Base-by-base conservation (phyloP, 2,329 filamentous ascomycete species). In the Apiospora sp. region DNA sequence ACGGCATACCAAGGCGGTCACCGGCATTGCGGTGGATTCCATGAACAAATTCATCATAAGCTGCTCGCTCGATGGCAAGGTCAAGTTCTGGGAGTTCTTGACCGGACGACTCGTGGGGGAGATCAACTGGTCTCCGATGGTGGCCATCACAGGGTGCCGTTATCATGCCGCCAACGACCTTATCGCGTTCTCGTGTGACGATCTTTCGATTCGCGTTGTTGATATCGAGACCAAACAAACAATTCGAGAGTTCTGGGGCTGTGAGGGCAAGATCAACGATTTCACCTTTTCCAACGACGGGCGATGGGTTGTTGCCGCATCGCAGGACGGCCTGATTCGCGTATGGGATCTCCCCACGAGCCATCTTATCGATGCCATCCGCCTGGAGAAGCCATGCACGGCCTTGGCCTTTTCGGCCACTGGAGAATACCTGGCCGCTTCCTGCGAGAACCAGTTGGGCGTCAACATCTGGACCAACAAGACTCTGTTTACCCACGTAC, bases 21-120 rank as follows among this genome's bases (percentile, higher is more conserved):
- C 96, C 1, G 97, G 96, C 1, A 86, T 99, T 54, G 88, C 94
- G 34, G 91, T 98, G 22, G 96, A 99, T 83, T 92, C 91, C n/a
- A 87, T 98, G 81, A 98, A 98, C 83, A 93, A 92, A 75, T 90
- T 89, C 24, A 87, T 98, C 69, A 91, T 98, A 61, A 97, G 95
- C 74, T 97, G 95, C 80, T 93, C 94, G 1, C 84, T 95, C 19
- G 96, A 99, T 81, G 96, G 96, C 44, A 97, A 93, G 82, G 88
- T 98, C 78, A 98, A 98, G 85, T 98, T 99, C 81, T 99, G 97
- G 97, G 94, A 97, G 76, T 97, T 99, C 75, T 83, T 91, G n/a
- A 94, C 93, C 0, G 96, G 96, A 10, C 89, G 90, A 64, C 87
- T 98, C 3, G 80, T 93, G 14, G 89, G 96, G 74, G 92, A 98